phyloP scores from a whole-genome alignment of 148 eudicot species.

The Rhododendron ferrugineum region DNA sequence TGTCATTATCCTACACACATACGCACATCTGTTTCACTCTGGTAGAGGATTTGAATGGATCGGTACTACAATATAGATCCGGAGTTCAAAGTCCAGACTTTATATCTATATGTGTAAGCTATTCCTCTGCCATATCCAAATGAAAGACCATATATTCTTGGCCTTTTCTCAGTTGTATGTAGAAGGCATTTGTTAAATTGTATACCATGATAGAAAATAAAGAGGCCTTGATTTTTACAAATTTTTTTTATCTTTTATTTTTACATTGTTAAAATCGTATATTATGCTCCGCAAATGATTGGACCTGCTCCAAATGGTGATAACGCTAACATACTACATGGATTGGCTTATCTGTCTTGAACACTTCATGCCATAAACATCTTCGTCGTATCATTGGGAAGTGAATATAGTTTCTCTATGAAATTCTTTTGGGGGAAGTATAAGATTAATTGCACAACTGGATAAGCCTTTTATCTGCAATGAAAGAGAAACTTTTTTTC shows the following conservation, averaged over 20 bases:
- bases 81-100: not conserved
- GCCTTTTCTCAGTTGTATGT: not conserved
- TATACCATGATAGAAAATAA: not conserved
- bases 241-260: too few species aligned
- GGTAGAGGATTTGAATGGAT: not conserved
- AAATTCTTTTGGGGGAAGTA: not conserved
- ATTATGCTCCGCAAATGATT: not conserved
- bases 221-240: not conserved
- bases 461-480: not conserved
- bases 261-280: not conserved
- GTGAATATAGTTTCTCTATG: not conserved
- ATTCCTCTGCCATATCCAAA: not conserved
- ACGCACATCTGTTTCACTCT: not conserved
- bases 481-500: not conserved
- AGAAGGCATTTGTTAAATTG: not conserved
- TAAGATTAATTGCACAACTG: not conserved
- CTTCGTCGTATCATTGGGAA: not conserved
- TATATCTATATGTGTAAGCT: not conserved
- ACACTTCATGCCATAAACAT: not conserved
- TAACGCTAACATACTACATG: not conserved
- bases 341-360: not conserved
- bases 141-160: not conserved
- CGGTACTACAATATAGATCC: not conserved
- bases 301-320: not conserved
- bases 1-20: not conserved